Evolutionary conservation across 306 rosid genomes (phyloP).

Genomic region (Alnus glutinosa): DNA sequence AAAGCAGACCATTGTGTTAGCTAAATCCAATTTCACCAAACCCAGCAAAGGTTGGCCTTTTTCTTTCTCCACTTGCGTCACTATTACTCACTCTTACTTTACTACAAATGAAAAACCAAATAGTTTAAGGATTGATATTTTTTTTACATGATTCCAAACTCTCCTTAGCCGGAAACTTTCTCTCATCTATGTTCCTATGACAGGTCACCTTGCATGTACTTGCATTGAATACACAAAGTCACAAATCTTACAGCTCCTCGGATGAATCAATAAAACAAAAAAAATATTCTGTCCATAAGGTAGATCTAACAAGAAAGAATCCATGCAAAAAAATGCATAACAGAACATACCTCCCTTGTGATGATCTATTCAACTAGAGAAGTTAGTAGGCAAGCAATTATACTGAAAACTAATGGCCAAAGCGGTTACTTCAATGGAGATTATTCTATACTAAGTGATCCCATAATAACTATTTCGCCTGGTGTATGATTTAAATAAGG

Average conservation of each 20-base stretch:
- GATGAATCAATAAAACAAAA: not conserved
- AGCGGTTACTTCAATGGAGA: not conserved
- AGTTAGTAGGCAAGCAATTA: not conserved
- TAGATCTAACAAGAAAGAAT: not conserved
- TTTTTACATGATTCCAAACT: not conserved
- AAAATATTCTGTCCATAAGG: not conserved
- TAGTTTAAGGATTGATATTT: not conserved
- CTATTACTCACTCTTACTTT: not conserved
- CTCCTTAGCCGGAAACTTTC: not conserved
- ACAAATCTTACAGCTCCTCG: not conserved
- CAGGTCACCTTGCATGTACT: not conserved
- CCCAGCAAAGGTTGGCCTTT: not conserved
- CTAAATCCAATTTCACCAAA: not conserved
- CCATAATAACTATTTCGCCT: not conserved
- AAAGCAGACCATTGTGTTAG: not conserved
- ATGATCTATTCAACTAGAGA: not conserved
- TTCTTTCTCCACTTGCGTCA: not conserved
- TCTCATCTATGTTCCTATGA: not conserved
- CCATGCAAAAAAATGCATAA: not conserved
- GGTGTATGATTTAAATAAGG: not conserved
- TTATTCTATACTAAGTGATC: not conserved
- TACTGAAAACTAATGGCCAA: not conserved
- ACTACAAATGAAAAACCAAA: conserved; percentile 1
- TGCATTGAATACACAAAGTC: not conserved
- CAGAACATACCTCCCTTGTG: not conserved